Percentiles rank a stretch among this genome's conserved stretches.
Conservation (phyloP, 2,329 filamentous ascomycete genomes). For the Aspergillus persii region DNA sequence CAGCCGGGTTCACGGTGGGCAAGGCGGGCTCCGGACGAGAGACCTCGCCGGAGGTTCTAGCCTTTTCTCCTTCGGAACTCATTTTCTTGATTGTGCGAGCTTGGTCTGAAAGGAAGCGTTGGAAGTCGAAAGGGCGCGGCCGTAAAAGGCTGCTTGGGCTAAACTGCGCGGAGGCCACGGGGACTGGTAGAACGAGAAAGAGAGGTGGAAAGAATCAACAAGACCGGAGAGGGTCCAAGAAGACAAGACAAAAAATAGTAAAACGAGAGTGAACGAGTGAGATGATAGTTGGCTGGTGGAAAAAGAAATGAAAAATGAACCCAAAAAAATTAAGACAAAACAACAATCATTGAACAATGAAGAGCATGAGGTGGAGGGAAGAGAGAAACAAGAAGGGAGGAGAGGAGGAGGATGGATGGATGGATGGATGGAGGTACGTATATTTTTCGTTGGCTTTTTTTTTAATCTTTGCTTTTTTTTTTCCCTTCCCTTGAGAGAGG, state of each 20-base stretch:
- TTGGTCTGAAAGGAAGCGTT: conserved; percentile 46
- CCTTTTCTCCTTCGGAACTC: conserved; percentile 73
- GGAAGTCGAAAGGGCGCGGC: conserved; percentile 49
- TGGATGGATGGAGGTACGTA: conserved; percentile 8
- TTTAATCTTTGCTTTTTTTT: conserved; percentile 3
- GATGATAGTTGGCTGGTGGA: conserved; percentile 25
- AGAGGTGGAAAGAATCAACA: conserved; percentile 14
- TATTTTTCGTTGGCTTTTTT: conserved; percentile 3
- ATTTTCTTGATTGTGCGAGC: conserved; percentile 45
- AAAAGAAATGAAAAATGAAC: conserved; percentile 9
- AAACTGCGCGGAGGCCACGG: conserved; percentile 46
- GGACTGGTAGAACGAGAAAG: conserved; percentile 22
- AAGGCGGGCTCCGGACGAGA: conserved; percentile 54
- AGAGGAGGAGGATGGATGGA: conserved; percentile 1
- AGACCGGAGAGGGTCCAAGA: conserved; percentile 5
- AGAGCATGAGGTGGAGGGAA: conserved; percentile 3
- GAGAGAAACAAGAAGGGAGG: conserved; percentile 1
- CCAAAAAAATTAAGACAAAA: conserved; percentile 4
- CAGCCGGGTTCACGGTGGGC: conserved; percentile 74
- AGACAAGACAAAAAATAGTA: conserved; percentile 12
- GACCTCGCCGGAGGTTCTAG: conserved; percentile 73
- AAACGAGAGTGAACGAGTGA: conserved; percentile 25
- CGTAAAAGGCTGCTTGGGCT: conserved; percentile 41
- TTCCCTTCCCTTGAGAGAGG: too few species aligned
- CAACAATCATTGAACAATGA: conserved; percentile 4